phyloP scores from a whole-genome alignment of 2,329 filamentous ascomycete species.

The Colletotrichum magnum region DNA sequence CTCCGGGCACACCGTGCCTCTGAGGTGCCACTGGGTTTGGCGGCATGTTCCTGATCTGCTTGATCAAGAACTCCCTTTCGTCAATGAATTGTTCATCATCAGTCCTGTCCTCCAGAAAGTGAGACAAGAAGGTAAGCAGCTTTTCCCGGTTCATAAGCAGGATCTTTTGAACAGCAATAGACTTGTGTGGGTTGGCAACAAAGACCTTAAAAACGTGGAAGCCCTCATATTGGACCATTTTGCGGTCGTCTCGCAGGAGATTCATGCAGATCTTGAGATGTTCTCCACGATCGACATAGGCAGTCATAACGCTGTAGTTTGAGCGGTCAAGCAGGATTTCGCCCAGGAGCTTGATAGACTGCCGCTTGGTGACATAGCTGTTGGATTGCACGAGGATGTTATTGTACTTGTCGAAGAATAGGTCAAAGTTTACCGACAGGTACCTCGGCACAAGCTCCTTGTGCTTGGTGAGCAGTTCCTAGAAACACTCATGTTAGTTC shows the following conservation, averaged over 20 bases:
- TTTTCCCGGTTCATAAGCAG: constrained; percentile 96
- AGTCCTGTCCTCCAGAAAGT: constrained; percentile 93
- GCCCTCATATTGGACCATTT: constrained; percentile 99
- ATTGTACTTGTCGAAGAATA: constrained; percentile 95
- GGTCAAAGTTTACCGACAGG: constrained; percentile 88
- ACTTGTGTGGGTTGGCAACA: constrained; percentile 98
- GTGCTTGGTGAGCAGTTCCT: constrained; percentile 96
- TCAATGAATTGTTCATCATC: constrained; percentile 99
- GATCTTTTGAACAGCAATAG: constrained; percentile 94
- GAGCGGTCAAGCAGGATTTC: constrained; percentile 95
- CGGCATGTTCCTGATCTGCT: constrained; percentile 85
- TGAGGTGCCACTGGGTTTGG: constrained; percentile 68
- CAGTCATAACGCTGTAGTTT: constrained; percentile 98
- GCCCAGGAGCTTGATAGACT: constrained; percentile 96
- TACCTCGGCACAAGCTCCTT: constrained; percentile 92
- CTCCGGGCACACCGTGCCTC: constrained; percentile 49
- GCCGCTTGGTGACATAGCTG: constrained; percentile 97
- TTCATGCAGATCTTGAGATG: constrained; percentile 99
- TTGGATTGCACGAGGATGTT: constrained; percentile 88
- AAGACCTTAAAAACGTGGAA: constrained; percentile 99
- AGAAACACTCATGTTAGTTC: constrained; percentile 15
- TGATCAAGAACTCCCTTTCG: constrained; percentile 96
- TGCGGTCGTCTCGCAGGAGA: constrained; percentile 91
- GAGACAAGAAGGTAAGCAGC: constrained; percentile 87
- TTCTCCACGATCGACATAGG: constrained; percentile 94